Conservation (phyloP, 352 stramenopile genomes). For the Pythium dissimile region DNA sequence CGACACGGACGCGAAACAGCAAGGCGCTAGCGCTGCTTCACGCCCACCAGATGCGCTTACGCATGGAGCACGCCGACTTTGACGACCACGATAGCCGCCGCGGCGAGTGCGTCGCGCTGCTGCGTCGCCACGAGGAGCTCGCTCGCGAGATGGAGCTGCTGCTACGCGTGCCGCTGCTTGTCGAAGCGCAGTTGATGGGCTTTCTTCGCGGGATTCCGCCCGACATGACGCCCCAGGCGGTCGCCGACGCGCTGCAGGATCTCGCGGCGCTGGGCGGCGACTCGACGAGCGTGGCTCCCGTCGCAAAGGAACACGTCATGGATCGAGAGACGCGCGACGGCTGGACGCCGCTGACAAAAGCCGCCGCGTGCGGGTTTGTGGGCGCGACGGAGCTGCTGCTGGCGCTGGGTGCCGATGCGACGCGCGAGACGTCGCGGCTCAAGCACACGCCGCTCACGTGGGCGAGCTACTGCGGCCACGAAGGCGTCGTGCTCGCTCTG, state of each 20-base stretch:
- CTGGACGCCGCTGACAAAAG: constrained; percentile 72
- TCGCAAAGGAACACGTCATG: constrained; percentile 36
- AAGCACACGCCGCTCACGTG: constrained; percentile 71
- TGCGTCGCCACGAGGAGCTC: constrained; percentile 33
- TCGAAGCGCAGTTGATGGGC: constrained; percentile 32
- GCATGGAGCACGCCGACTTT: constrained; percentile 24
- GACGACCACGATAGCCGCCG: constrained; percentile 34
- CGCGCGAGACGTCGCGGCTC: constrained; percentile 47
- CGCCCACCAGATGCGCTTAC: constrained; percentile 10
- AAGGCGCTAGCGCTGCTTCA: constrained; percentile 34
- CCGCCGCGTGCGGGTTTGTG: constrained; percentile 45
- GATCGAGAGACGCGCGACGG: constrained; percentile 55
- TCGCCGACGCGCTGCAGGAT: constrained; percentile 10
- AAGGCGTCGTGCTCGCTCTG: constrained; percentile 47
- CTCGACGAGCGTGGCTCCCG: not conserved
- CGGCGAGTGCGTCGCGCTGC: constrained; percentile 31
- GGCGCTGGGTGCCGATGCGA: constrained; percentile 33
- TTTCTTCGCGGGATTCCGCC: constrained; percentile 24
- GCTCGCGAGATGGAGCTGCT: constrained; percentile 28
- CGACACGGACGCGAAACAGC: constrained; percentile 40
- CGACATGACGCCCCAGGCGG: not conserved
- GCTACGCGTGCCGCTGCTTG: constrained; percentile 35
- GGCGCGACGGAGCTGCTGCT: constrained; percentile 38
- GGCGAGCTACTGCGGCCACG: constrained; percentile 72
- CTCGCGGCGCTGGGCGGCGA: constrained; percentile 11